Percentiles rank a stretch among this genome's conserved stretches.
These are phyloP conservation scores for Tubosaeta sp. DNA, from an alignment of 768 basidiomycete species.

Conservation along the genomic window DNA sequence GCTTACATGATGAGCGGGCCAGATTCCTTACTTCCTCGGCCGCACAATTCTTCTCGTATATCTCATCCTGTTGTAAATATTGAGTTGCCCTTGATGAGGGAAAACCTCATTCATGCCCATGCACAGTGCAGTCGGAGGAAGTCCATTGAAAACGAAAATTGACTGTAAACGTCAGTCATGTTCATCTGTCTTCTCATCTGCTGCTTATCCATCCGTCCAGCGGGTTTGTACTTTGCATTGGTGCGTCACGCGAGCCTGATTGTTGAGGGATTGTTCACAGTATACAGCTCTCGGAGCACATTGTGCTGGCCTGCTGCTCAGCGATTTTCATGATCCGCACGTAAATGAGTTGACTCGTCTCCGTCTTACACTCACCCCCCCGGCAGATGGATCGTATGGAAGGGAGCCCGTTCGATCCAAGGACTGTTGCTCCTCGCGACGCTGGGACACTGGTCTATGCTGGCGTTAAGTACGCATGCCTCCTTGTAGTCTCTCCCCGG, in stretches of 20 bases:
- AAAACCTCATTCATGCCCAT: neutral
- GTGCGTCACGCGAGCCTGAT: too few species aligned
- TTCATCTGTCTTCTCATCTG: neutral
- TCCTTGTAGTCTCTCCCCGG: neutral
- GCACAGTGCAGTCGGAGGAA: constrained; percentile 2
- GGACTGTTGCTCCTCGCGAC: constrained; percentile 9
- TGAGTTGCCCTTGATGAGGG: neutral
- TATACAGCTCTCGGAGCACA: neutral
- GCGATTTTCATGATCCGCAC: constrained; percentile 22
- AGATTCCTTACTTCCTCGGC: neutral
- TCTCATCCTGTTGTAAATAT: constrained; percentile 7
- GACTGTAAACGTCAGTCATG: constrained; percentile 14
- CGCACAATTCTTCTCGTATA: constrained; percentile 1
- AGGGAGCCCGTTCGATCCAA: constrained; percentile 5
- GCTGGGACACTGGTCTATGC: constrained; percentile 18
- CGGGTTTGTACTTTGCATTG: too few species aligned
- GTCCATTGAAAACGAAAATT: neutral
- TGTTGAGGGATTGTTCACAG: too few species aligned
- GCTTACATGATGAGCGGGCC: neutral
- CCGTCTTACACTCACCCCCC: too few species aligned
- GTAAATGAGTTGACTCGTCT: constrained; percentile 5
- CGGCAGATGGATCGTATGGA: constrained; percentile 27
- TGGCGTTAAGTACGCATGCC: constrained; percentile 8
- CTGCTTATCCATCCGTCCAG: neutral
- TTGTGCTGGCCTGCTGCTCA: constrained; percentile 18